Conservation (phyloP, 2,329 filamentous ascomycete genomes). For the Botrytis byssoidea region DNA sequence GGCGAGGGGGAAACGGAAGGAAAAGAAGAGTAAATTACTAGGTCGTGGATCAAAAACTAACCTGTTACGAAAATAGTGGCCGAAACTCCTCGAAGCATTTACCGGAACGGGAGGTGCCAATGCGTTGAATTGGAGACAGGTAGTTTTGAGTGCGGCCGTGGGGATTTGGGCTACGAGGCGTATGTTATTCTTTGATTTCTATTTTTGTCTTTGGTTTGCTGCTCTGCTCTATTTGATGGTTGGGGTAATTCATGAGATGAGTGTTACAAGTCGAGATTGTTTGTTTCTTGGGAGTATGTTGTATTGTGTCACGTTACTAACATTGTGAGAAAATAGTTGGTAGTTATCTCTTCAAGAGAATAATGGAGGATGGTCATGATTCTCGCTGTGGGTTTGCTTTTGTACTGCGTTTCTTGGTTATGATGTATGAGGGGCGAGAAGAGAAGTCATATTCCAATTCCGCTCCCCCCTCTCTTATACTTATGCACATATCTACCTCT, state of each 20-base stretch:
- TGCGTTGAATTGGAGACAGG: slow-evolving; percentile 61
- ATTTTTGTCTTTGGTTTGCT: too few species aligned
- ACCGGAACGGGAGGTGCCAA: slow-evolving; percentile 42
- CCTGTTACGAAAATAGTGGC: slow-evolving; percentile 32
- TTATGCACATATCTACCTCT: background rate
- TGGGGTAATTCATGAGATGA: background rate
- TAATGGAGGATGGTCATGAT: slow-evolving; percentile 6
- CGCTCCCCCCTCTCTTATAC: background rate
- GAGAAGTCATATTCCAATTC: too few species aligned
- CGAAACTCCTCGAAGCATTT: slow-evolving; percentile 48
- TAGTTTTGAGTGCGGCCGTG: slow-evolving; percentile 53
- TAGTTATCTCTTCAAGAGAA: background rate
- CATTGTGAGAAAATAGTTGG: background rate
- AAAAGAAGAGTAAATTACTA: too few species aligned
- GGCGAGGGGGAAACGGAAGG: background rate
- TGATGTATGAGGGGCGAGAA: background rate
- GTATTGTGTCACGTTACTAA: background rate
- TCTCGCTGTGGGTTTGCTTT: slow-evolving; percentile 6
- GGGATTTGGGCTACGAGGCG: slow-evolving; percentile 60
- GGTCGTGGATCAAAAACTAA: background rate
- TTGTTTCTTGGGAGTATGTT: background rate
- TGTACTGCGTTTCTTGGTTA: background rate
- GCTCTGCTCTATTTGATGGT: rapidly evolving
- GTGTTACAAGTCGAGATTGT: background rate
- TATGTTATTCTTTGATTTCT: slow-evolving; percentile 40